A percentile compares a stretch with the other conserved stretches of the same genome.
Conservation (phyloP, 306 rosid genomes). For the Dalbergia cochinchinensis region DNA sequence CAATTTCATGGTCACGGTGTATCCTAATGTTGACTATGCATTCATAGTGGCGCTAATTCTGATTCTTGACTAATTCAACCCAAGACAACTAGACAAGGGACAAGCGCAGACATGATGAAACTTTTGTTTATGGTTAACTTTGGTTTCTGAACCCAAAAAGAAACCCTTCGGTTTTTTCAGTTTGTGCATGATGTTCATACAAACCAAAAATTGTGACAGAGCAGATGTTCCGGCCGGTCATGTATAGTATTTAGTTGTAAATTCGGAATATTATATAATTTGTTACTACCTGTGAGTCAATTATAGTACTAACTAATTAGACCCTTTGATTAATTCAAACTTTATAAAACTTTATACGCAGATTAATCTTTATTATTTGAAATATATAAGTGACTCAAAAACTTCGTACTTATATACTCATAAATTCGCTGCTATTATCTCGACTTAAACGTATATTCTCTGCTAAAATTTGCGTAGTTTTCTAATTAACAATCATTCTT, state of each 20-base stretch:
- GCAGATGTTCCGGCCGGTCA: neutral
- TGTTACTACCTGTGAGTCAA: neutral
- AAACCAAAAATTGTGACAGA: neutral
- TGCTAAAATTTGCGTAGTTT: too few relatives aligned
- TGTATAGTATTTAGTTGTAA: neutral
- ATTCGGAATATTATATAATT: neutral
- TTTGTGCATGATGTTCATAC: neutral
- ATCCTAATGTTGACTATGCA: slow-evolving; percentile 58
- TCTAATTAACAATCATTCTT: too few relatives aligned
- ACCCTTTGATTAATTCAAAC: neutral
- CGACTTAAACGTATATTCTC: too few relatives aligned
- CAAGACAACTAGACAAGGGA: slow-evolving; percentile 19
- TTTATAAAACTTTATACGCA: too few relatives aligned
- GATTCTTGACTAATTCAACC: slow-evolving; percentile 56
- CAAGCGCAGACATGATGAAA: neutral
- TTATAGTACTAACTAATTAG: neutral
- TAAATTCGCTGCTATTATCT: too few relatives aligned
- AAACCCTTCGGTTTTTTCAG: neutral
- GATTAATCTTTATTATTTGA: too few relatives aligned
- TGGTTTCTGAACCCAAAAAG: neutral
- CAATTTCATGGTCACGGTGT: slow-evolving; percentile 56
- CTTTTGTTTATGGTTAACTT: neutral
- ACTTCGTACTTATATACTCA: too few relatives aligned
- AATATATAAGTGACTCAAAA: neutral
- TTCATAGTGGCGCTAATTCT: slow-evolving; percentile 57